Evolutionary conservation across 208 protist species (phyloP), one percentile per base, ranked within the genome.

Genomic region (Leishmania amazonensis): DNA sequence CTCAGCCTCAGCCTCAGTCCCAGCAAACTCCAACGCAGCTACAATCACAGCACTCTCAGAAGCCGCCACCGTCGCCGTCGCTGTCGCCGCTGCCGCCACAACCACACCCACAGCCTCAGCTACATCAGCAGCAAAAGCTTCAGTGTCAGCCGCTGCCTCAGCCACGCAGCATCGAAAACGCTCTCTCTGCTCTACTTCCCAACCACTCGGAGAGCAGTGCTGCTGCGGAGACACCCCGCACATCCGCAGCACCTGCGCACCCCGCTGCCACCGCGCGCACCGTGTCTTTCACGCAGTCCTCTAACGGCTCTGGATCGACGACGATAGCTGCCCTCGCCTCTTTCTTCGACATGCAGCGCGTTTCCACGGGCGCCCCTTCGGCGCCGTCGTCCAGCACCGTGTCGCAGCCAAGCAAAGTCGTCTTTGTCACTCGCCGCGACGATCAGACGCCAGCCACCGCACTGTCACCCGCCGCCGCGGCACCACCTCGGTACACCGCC

Each of bases 401-500:
- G 5, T 49, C 38, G 49, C 72, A 76, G 72, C 45, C 72, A 53
- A 76, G 51, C 72, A 76, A 60, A 24, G 49, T 62, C 13, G 31
- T 28, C 2, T 47, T 47, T 15, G 1, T 24, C 2, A 65, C 45
- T 49, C 45, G 54, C 19, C 68, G 65, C 19, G 9, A 17, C 24
- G 81, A 75, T 38, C 73, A 21, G 15, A 53, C 74, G 75, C 47
- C 81, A 28, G 21, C 68, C 53, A 24, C 71, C 42, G 9, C 54
- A 35, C 74, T 74, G 4, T 28, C 74, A 3, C 28, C 31, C 8
- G 49, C 72, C 28, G 15, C 45, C 17, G 42, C 47, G 40, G 49
- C 75, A 13, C 72, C 64, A 45, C 71, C 81, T 51, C 81, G 81
- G 21, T 85, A 85, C 62, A 81, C 81, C 28, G 81, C 81, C 42